These are phyloP conservation scores for Ganoderma sp. DNA, from an alignment of 1,284 basidiomycete genomes.

Conservation along the genomic window DNA sequence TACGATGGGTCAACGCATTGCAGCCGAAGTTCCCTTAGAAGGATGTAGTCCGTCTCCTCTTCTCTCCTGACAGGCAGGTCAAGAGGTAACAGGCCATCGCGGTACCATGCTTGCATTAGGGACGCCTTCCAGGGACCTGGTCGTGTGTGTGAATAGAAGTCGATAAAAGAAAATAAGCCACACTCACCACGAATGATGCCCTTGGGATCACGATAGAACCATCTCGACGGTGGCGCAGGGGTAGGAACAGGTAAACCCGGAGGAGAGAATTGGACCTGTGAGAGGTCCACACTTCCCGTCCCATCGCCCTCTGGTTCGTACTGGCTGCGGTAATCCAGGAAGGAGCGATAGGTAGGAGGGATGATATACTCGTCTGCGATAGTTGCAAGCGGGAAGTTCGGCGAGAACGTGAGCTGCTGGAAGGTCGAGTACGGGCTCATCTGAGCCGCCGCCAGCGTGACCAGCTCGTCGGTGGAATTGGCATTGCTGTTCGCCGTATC, in stretches of 20 bases:
- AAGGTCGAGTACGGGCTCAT: constrained; percentile 87
- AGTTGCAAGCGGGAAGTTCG: constrained; percentile 81
- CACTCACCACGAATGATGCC: constrained; percentile 72
- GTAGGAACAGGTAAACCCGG: constrained; percentile 77
- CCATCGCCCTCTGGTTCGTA: constrained; percentile 62
- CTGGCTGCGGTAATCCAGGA: constrained; percentile 69
- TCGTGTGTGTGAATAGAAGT: constrained; percentile 10
- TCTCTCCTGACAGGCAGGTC: constrained; percentile 80
- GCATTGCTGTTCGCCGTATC: constrained; percentile 34
- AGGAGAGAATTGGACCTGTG: constrained; percentile 73
- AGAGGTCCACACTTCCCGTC: constrained; percentile 51
- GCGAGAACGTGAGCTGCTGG: constrained; percentile 83
- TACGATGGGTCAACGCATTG: constrained; percentile 78
- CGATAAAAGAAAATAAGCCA: not conserved
- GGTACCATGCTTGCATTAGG: constrained; percentile 87
- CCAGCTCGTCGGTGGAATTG: constrained; percentile 63
- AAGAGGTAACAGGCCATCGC: constrained; percentile 77
- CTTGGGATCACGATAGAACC: constrained; percentile 84
- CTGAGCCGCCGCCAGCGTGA: constrained; percentile 68
- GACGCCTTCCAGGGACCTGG: constrained; percentile 82
- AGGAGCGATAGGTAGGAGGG: constrained; percentile 82
- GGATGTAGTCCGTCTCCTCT: constrained; percentile 68
- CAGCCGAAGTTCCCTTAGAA: constrained; percentile 73
- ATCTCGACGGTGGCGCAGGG: constrained; percentile 67
- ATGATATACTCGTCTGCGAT: constrained; percentile 89